Percentiles rank a stretch among this genome's conserved stretches.
Conservation (phyloP, 371 early-diverging fungal species). For the Mucor lusitanicus region DNA sequence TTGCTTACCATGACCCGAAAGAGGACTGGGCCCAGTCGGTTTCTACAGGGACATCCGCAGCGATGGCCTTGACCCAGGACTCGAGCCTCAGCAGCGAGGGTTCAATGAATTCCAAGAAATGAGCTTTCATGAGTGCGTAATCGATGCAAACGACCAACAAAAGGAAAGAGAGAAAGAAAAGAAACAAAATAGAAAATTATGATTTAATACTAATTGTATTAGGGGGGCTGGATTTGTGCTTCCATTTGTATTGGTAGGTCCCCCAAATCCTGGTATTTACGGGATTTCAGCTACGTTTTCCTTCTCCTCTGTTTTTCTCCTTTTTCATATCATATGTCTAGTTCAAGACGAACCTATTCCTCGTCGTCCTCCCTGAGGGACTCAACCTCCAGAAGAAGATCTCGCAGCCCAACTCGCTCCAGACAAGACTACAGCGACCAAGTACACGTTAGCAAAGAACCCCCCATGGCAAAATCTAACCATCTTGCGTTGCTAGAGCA, state of each 20-base stretch:
- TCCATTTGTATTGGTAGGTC: not conserved
- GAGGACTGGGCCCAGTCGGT: constrained; percentile 60
- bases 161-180: constrained; percentile 4
- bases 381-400: constrained; percentile 9
- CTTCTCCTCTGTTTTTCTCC: not conserved
- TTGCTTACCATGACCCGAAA: constrained; percentile 57
- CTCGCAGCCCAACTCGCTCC: constrained; percentile 15
- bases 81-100: constrained; percentile 35
- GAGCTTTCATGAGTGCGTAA: not conserved
- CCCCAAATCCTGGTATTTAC: not conserved
- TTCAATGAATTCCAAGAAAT: constrained; percentile 22
- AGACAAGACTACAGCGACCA: not conserved
- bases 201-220: not conserved
- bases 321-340: not conserved
- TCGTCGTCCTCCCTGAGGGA: not conserved
- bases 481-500: not conserved
- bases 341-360: not conserved
- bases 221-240: constrained; percentile 1
- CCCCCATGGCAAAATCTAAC: not conserved
- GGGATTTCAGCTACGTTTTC: not conserved
- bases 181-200: not conserved
- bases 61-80: constrained; percentile 38
- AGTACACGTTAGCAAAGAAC: not conserved
- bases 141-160: not conserved
- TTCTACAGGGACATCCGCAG: constrained; percentile 59